Evolutionary conservation across 2,329 filamentous ascomycete genomes (phyloP).

Genomic region (Cercospora berteroae): DNA sequence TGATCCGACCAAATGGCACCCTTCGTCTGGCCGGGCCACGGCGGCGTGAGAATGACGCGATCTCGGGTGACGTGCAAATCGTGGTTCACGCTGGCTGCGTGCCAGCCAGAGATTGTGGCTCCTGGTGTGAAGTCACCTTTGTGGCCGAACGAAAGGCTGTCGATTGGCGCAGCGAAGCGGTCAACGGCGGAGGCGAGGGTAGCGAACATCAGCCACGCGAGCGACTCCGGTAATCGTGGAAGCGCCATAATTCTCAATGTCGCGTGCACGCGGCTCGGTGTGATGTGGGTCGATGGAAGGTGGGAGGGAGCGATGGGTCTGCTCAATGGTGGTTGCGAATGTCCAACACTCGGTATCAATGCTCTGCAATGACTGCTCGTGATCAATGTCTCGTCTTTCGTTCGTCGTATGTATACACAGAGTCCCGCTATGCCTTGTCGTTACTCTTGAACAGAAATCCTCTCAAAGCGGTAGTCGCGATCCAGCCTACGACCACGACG

Average conservation of each 20-base stretch:
- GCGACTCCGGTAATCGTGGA: constrained; percentile 16
- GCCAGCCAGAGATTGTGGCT: constrained; percentile 56
- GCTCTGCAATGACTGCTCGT: neutral
- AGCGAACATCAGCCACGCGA: constrained; percentile 29
- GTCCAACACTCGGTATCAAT: neutral
- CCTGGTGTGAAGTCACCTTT: constrained; percentile 65
- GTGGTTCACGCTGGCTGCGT: constrained; percentile 55
- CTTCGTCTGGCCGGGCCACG: constrained; percentile 79
- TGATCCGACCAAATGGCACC: constrained; percentile 77
- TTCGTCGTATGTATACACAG: neutral
- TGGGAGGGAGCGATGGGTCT: neutral
- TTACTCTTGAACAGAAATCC: constrained; percentile 23
- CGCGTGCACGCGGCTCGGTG: neutral
- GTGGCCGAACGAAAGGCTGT: constrained; percentile 69
- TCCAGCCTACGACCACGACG: constrained; percentile 45
- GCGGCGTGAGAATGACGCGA: constrained; percentile 86
- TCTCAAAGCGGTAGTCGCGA: constrained; percentile 32
- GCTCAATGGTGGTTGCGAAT: neutral
- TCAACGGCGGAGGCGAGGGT: constrained; percentile 26
- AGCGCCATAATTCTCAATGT: neutral
- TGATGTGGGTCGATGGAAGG: neutral
- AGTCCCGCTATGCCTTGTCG: constrained; percentile 9
- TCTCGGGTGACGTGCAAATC: constrained; percentile 70
- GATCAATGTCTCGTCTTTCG: neutral
- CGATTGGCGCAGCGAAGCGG: constrained; percentile 28